Evolutionary conservation across 768 basidiomycete genomes (phyloP).

Genomic region (Mycena chlorophos): DNA sequence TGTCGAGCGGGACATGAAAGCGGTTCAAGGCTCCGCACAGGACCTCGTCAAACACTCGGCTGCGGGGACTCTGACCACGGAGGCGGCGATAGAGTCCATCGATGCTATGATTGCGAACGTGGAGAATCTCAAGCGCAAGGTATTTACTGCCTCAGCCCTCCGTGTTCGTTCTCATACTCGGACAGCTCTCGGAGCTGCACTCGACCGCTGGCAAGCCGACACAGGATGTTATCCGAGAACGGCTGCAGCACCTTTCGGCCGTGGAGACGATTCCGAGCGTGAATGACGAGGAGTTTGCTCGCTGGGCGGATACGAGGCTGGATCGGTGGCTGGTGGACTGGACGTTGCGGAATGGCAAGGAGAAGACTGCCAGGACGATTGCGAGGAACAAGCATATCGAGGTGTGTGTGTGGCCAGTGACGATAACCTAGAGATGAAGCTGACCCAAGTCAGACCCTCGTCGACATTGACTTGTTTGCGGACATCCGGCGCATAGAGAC

Average conservation of each 20-base stretch:
- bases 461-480: slow-evolving; percentile 89
- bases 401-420: slow-evolving; percentile 44
- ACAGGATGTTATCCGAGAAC: slow-evolving; percentile 71
- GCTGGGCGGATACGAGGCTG: slow-evolving; percentile 79
- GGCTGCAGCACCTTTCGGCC: slow-evolving; percentile 67
- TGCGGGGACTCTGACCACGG: slow-evolving; percentile 39
- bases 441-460: slow-evolving; percentile 58
- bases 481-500: slow-evolving; percentile 86
- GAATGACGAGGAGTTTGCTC: slow-evolving; percentile 57
- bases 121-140: slow-evolving; percentile 87
- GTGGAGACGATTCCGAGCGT: slow-evolving; percentile 58
- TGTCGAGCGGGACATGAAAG: slow-evolving; percentile 75
- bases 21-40: slow-evolving; percentile 53
- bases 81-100: slow-evolving; percentile 59
- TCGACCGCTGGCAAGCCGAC: slow-evolving; percentile 56
- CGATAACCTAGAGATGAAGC: slow-evolving; percentile 7
- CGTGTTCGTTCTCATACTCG: background rate
- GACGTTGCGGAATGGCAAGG: slow-evolving; percentile 77
- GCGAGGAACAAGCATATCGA: slow-evolving; percentile 79
- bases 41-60: slow-evolving; percentile 58
- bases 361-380: slow-evolving; percentile 72
- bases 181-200: slow-evolving; percentile 50
- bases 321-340: slow-evolving; percentile 94
- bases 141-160: slow-evolving; percentile 32
- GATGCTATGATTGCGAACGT: slow-evolving; percentile 77